Evolutionary conservation across 441 rosid genomes (phyloP).

Genomic region (Erysimum cheiri): DNA sequence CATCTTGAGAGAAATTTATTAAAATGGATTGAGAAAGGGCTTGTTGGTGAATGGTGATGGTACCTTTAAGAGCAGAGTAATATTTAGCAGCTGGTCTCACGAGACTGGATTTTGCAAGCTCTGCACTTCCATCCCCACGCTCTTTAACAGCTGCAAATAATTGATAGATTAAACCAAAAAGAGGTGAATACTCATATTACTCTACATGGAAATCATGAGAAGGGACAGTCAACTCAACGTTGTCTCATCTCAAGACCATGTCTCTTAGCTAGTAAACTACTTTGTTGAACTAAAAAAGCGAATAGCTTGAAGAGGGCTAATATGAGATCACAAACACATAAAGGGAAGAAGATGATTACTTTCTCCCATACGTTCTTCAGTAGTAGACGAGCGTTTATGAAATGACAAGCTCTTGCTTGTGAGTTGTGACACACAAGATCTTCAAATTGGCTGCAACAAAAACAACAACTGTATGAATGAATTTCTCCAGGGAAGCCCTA

Average conservation of each 20-base stretch:
- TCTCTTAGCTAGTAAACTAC: not conserved
- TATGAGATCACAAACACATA: slow-evolving; percentile 26
- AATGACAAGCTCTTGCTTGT: slow-evolving; percentile 10
- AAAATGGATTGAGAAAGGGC: not conserved
- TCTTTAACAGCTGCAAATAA: slow-evolving; percentile 31
- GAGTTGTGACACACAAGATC: slow-evolving; percentile 26
- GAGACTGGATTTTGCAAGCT: slow-evolving; percentile 69
- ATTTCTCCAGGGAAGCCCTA: not conserved
- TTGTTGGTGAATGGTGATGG: not conserved
- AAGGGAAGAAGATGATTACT: slow-evolving; percentile 34
- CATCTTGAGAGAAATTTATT: slow-evolving; percentile 4
- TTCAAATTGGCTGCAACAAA: slow-evolving; percentile 28
- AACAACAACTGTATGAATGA: not conserved
- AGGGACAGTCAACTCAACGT: slow-evolving; percentile 3
- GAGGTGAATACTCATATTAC: not conserved
- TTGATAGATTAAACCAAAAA: slow-evolving; percentile 14
- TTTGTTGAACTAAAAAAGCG: slow-evolving; percentile 5
- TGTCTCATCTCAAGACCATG: slow-evolving; percentile 17
- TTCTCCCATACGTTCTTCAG: slow-evolving; percentile 38
- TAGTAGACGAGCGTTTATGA: slow-evolving; percentile 6
- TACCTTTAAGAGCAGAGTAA: slow-evolving; percentile 69
- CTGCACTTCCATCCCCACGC: slow-evolving; percentile 51
- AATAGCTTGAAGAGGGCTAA: not conserved
- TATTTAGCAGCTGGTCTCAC: slow-evolving; percentile 75
- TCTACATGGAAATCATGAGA: slow-evolving; percentile 4